A percentile compares a stretch with the other conserved stretches of the same genome.
Conservation (phyloP, 495 filamentous ascomycete genomes). For the Tirmania nivea region DNA sequence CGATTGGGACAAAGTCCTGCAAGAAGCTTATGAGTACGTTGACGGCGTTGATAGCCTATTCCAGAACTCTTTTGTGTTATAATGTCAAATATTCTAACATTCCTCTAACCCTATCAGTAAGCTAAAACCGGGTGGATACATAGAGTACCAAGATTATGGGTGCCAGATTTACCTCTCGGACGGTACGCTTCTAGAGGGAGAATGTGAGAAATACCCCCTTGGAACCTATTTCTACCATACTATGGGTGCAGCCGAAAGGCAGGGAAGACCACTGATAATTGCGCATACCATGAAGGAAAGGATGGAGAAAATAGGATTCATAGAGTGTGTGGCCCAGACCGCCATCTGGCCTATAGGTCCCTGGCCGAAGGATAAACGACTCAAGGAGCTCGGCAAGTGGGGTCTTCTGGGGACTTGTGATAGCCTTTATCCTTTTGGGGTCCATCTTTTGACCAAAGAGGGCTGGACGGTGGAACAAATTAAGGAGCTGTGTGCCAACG, state of each 20-base stretch:
- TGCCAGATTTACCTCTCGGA: not conserved
- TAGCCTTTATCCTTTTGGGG: no score
- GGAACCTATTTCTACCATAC: not conserved
- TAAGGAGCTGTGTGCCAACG: no score
- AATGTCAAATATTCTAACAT: not conserved
- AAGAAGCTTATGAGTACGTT: conserved; percentile 4
- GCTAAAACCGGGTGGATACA: conserved; percentile 41
- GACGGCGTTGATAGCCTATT: not conserved
- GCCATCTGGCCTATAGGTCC: conserved; percentile 5
- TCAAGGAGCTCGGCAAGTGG: not conserved
- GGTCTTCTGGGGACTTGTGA: no score
- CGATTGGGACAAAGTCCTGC: conserved; percentile 30
- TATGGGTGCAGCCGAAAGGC: not conserved
- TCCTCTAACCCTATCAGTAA: conserved; percentile 20
- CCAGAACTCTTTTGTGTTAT: not conserved
- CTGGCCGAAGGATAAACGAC: conserved; percentile 9
- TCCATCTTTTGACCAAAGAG: no score
- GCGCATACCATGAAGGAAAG: not conserved
- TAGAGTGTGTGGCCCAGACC: no score
- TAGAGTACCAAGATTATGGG: conserved; percentile 33
- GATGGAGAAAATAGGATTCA: not conserved
- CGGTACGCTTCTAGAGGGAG: not conserved
- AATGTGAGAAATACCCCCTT: not conserved
- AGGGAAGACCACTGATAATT: not conserved
- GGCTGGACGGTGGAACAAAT: no score